A percentile compares a stretch with the other conserved stretches of the same genome.
Evolutionary conservation across 441 rosid species (phyloP).

Genomic region (Erysimum cheiri): DNA sequence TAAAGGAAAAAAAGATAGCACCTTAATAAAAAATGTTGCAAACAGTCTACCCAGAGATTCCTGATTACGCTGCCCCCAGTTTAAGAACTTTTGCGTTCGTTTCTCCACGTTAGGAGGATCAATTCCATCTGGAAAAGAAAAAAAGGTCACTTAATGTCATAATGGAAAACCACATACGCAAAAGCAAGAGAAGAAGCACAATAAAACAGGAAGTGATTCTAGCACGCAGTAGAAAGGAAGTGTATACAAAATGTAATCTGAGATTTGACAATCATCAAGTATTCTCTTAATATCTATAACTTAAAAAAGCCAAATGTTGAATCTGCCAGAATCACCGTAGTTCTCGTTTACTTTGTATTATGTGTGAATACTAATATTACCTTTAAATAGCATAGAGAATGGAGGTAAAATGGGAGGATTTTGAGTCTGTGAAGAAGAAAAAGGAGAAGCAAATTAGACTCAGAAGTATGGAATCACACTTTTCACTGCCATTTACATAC

Average conservation of each 20-base stretch:
- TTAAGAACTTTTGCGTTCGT: constrained; percentile 45
- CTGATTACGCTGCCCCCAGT: constrained; percentile 52
- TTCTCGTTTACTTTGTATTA: background rate
- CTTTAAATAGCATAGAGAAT: constrained; percentile 54
- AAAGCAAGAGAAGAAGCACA: background rate
- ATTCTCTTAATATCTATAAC: background rate
- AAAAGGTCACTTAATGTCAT: background rate
- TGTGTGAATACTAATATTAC: constrained; percentile 29
- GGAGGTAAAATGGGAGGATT: constrained; percentile 69
- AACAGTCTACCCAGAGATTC: constrained; percentile 59
- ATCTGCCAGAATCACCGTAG: background rate
- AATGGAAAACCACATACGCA: background rate
- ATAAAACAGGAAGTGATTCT: background rate
- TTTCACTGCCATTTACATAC: background rate
- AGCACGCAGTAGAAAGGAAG: background rate
- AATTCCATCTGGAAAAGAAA: constrained; percentile 51
- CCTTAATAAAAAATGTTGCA: constrained; percentile 56
- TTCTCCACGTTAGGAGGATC: constrained; percentile 47
- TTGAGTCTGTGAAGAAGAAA: constrained; percentile 52
- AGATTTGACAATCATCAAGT: background rate
- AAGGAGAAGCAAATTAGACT: constrained; percentile 4
- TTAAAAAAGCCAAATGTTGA: background rate
- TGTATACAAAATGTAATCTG: background rate
- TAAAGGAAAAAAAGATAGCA: constrained; percentile 18
- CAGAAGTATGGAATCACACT: too few relatives aligned